These are phyloP conservation scores for Penicillium sp. DNA, from an alignment of 2,329 filamentous ascomycete species.

Conservation along the genomic window DNA sequence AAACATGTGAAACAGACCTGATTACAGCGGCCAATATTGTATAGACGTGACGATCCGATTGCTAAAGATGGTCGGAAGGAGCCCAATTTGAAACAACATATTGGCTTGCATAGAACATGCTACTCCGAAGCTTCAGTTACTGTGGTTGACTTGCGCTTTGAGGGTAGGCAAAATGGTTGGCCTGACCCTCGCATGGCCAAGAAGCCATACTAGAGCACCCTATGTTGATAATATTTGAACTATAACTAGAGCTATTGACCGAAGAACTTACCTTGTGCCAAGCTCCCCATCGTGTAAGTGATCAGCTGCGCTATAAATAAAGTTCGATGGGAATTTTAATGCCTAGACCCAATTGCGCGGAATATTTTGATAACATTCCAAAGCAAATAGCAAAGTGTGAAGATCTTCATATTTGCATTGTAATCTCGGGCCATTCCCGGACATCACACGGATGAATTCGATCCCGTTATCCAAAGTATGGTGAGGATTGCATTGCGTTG, in stretches of 20 bases:
- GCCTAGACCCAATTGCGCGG: too few species aligned
- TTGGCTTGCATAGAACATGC: not conserved
- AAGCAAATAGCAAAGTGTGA: not conserved
- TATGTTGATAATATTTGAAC: not conserved
- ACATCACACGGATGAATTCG: too few species aligned
- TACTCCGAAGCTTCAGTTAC: not conserved
- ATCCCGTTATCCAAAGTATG: too few species aligned
- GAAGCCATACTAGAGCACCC: not conserved
- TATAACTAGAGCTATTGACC: not conserved
- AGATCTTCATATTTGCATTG: not conserved
- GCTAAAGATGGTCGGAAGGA: not conserved
- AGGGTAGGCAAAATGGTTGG: not conserved
- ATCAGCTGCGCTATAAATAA: not conserved
- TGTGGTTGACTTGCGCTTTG: not conserved
- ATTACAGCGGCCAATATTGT: not conserved
- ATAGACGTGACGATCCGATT: not conserved
- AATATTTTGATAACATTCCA: not conserved
- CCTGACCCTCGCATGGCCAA: not conserved
- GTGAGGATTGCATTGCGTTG: not conserved
- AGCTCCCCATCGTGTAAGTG: not conserved
- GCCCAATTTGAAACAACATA: not conserved
- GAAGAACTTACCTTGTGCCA: not conserved
- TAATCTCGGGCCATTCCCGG: too few species aligned
- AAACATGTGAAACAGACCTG: not conserved
- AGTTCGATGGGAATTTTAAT: not conserved